Conservation (phyloP, 192 early-diverging fungal species). For the Podila clonocystis region DNA sequence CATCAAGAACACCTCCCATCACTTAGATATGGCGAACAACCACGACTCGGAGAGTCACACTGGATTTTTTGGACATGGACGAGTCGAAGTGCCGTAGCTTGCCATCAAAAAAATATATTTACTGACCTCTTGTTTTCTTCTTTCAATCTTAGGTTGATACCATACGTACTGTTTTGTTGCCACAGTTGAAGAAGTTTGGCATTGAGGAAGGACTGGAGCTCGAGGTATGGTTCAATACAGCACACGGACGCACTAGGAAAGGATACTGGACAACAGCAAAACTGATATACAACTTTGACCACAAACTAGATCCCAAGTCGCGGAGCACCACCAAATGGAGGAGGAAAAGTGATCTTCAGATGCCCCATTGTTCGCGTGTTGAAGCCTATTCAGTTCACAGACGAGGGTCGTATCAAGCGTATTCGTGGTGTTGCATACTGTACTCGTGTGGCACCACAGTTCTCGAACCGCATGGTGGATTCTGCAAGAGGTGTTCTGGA, state of each 20-base stretch:
- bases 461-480: constrained; percentile 93
- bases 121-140: no score
- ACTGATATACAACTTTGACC: background rate
- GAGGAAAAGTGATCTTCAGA: constrained; percentile 89
- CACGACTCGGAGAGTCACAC: no score
- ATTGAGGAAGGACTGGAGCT: constrained; percentile 86
- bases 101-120: no score
- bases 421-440: constrained; percentile 94
- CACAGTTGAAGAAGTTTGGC: constrained; percentile 87
- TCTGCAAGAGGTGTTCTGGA: constrained; percentile 88
- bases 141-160: constrained; percentile 73
- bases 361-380: constrained; percentile 85
- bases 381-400: constrained; percentile 82
- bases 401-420: constrained; percentile 87
- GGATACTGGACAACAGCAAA: background rate
- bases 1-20: no score
- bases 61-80: no score
- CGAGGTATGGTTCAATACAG: constrained; percentile 58
- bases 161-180: constrained; percentile 89
- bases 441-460: constrained; percentile 93
- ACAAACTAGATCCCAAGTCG: constrained; percentile 77
- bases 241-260: background rate
- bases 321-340: constrained; percentile 91
- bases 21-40: no score
- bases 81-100: no score